Evolutionary conservation across 768 basidiomycete genomes (phyloP).

Genomic region (Macrocybe gigantea): DNA sequence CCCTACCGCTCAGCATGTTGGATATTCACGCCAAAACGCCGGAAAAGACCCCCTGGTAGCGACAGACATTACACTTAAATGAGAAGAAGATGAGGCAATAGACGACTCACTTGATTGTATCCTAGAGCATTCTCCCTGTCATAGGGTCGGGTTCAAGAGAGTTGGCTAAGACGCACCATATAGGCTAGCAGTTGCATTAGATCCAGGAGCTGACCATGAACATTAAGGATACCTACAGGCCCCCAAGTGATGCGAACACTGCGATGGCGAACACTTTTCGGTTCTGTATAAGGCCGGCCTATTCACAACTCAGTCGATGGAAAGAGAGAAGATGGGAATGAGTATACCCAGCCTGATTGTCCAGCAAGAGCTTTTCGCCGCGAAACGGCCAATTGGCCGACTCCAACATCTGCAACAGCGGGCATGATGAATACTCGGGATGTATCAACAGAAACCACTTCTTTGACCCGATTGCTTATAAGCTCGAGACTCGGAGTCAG

Average conservation of each 20-base stretch:
- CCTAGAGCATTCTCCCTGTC: slow-evolving; percentile 26
- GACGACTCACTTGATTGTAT: slow-evolving; percentile 50
- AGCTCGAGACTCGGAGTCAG: too few relatives aligned
- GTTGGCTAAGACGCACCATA: slow-evolving; percentile 41
- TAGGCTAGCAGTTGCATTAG: slow-evolving; percentile 31
- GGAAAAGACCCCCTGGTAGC: slow-evolving; percentile 63
- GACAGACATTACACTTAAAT: neutral
- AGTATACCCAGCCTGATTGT: slow-evolving; percentile 58
- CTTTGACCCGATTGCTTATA: slow-evolving; percentile 1
- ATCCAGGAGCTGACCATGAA: neutral
- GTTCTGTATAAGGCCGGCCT: slow-evolving; percentile 66
- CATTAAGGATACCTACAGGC: slow-evolving; percentile 42
- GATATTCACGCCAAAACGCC: slow-evolving; percentile 55
- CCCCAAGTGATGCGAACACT: slow-evolving; percentile 75
- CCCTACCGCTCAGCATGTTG: neutral
- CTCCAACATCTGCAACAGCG: slow-evolving; percentile 42
- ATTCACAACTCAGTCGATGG: slow-evolving; percentile 1
- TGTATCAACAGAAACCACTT: neutral
- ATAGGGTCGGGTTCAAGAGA: slow-evolving; percentile 1
- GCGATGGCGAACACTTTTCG: slow-evolving; percentile 60
- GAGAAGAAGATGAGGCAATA: neutral
- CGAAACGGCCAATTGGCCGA: slow-evolving; percentile 23
- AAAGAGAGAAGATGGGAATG: slow-evolving; percentile 3
- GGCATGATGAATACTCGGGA: neutral
- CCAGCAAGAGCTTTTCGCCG: slow-evolving; percentile 55